A percentile compares a stretch with the other conserved stretches of the same genome.
Conservation (phyloP, 2,329 filamentous ascomycete genomes). For the Paecilomyces formosus region DNA sequence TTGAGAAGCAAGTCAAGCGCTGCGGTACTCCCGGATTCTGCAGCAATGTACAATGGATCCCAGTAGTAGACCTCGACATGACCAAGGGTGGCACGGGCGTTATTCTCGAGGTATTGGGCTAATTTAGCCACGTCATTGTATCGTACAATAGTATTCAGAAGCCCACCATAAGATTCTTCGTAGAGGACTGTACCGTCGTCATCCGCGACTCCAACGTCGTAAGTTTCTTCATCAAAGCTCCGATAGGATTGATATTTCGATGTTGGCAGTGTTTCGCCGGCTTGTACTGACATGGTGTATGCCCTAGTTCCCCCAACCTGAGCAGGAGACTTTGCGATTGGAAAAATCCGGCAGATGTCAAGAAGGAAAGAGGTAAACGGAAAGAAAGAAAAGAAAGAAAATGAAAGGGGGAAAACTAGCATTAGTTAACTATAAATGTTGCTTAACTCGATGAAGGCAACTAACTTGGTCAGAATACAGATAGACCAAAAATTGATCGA, state of each 20-base stretch:
- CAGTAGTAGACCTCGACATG: constrained; percentile 1
- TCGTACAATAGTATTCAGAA: constrained; percentile 1
- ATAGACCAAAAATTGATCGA: too few species aligned
- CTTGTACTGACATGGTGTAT: not conserved
- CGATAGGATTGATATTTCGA: not conserved
- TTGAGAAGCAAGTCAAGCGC: constrained; percentile 3
- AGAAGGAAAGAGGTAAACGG: not conserved
- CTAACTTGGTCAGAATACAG: too few species aligned
- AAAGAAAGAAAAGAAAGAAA: too few species aligned
- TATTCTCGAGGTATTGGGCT: constrained; percentile 1
- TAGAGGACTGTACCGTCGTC: constrained; percentile 2
- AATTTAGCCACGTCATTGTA: not conserved
- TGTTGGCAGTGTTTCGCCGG: not conserved
- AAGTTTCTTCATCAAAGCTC: not conserved
- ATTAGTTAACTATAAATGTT: not conserved
- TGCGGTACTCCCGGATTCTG: constrained; percentile 2
- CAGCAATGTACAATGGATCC: constrained; percentile 4
- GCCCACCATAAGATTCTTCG: constrained; percentile 1
- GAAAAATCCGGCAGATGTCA: not conserved
- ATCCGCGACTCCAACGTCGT: not conserved
- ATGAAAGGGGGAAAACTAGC: too few species aligned
- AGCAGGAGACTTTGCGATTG: not conserved
- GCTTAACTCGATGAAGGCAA: not conserved
- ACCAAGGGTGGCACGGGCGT: not conserved
- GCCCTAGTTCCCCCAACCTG: not conserved